These are phyloP conservation scores for Colletotrichum spinosum DNA, from an alignment of 2,329 filamentous ascomycete species.

Conservation along the genomic window DNA sequence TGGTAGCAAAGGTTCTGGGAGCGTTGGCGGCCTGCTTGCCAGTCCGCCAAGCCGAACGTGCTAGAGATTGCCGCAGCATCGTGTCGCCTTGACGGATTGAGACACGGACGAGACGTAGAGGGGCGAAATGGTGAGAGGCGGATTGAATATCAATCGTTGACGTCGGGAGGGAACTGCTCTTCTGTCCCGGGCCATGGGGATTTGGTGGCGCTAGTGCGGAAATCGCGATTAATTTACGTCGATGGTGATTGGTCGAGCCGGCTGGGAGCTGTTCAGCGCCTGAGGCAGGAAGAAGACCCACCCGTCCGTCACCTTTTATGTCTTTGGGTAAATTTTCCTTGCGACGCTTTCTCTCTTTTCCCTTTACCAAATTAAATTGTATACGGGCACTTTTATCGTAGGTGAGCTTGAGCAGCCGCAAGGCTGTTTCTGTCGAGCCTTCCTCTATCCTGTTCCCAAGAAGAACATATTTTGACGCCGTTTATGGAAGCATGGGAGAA, in stretches of 20 bases:
- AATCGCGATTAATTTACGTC: constrained; percentile 57
- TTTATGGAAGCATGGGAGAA: constrained; percentile 79
- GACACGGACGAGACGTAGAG: constrained; percentile 51
- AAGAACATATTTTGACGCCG: constrained; percentile 70
- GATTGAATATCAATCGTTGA: constrained; percentile 54
- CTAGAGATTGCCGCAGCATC: constrained; percentile 77
- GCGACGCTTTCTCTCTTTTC: constrained; percentile 46
- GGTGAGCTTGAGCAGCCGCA: constrained; percentile 68
- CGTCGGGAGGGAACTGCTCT: constrained; percentile 52
- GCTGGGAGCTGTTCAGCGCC: constrained; percentile 44
- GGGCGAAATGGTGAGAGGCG: constrained; percentile 43
- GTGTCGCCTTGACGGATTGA: constrained; percentile 68
- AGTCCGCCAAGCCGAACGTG: constrained; percentile 76
- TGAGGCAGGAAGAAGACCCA: constrained; percentile 45
- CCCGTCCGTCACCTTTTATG: constrained; percentile 19
- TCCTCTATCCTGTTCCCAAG: constrained; percentile 77
- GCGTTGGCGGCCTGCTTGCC: constrained; percentile 69
- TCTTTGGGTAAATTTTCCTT: constrained; percentile 31
- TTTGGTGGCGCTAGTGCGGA: constrained; percentile 52
- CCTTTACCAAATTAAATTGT: constrained; percentile 67
- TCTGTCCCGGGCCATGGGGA: constrained; percentile 45
- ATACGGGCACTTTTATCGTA: constrained; percentile 77
- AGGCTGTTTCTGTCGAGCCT: constrained; percentile 67
- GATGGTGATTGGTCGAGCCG: constrained; percentile 53
- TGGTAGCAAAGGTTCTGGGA: constrained; percentile 85